These are phyloP conservation scores for Protostelium mycophagum DNA, from an alignment of 78 protist species.

Conservation along the genomic window DNA sequence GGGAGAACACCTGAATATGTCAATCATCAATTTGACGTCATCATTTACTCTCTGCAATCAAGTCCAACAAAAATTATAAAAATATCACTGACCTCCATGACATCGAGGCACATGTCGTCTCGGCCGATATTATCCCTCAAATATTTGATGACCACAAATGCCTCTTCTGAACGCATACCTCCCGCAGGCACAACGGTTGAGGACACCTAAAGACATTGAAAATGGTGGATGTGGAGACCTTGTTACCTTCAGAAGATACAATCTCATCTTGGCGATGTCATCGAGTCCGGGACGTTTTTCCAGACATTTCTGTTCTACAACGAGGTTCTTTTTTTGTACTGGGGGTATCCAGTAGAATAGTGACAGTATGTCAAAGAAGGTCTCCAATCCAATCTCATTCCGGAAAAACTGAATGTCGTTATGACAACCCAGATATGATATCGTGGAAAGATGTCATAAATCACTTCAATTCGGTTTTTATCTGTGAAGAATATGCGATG, in stretches of 20 bases:
- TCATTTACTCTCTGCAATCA: too few species aligned
- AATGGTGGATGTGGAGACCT: not conserved
- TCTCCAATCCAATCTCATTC: not conserved
- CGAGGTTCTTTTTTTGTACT: not conserved
- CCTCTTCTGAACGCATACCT: not conserved
- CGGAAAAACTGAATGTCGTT: not conserved
- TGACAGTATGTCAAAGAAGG: not conserved
- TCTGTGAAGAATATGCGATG: too few species aligned
- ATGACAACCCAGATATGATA: too few species aligned
- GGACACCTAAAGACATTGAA: not conserved
- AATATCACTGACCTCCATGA: slow-evolving; percentile 1
- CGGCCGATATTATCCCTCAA: not conserved
- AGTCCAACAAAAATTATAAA: too few species aligned
- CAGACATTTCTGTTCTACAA: not conserved
- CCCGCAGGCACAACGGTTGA: not conserved
- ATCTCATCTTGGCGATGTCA: not conserved
- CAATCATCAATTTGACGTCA: not conserved
- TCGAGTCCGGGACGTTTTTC: not conserved
- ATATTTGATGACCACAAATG: not conserved
- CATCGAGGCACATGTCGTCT: not conserved
- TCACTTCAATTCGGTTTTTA: too few species aligned
- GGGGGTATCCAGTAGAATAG: not conserved
- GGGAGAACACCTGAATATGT: not conserved
- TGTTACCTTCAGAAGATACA: not conserved
- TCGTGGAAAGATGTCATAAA: too few species aligned